Conservation (phyloP, 495 filamentous ascomycete species). For the Baudoinia panamericana region DNA sequence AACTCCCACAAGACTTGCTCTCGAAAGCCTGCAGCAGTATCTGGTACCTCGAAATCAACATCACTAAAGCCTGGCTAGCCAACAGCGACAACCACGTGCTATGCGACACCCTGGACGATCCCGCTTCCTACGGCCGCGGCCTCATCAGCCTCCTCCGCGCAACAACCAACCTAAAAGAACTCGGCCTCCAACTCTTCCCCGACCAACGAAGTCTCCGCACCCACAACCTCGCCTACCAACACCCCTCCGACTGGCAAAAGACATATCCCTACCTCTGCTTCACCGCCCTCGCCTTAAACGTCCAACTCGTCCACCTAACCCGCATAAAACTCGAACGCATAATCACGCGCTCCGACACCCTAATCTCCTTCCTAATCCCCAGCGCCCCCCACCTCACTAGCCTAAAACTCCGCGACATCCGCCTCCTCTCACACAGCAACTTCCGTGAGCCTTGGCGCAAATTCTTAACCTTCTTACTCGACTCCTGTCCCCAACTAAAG, state of each 20-base stretch:
- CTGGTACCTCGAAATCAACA: constrained; percentile 16
- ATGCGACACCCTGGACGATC: background rate
- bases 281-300: background rate
- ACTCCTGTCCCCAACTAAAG: constrained; percentile 3
- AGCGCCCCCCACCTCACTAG: constrained; percentile 1
- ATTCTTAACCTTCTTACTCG: constrained; percentile 9
- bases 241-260: constrained; percentile 2
- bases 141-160: constrained; percentile 8
- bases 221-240: background rate
- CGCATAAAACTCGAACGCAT: constrained; percentile 15
- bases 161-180: constrained; percentile 5
- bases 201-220: constrained; percentile 1
- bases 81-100: background rate
- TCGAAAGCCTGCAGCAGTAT: constrained; percentile 3
- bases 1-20: constrained; percentile 1
- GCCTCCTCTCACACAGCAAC: constrained; percentile 9
- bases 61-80: constrained; percentile 6
- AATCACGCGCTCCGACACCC: background rate
- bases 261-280: constrained; percentile 7
- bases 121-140: constrained; percentile 1
- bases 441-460: constrained; percentile 6
- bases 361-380: constrained; percentile 6
- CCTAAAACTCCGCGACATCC: constrained; percentile 14
- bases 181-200: constrained; percentile 16
- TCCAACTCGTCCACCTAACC: constrained; percentile 3